phyloP scores from a whole-genome alignment of 2,329 filamentous ascomycete genomes.

The Waltergamsia citrina region DNA sequence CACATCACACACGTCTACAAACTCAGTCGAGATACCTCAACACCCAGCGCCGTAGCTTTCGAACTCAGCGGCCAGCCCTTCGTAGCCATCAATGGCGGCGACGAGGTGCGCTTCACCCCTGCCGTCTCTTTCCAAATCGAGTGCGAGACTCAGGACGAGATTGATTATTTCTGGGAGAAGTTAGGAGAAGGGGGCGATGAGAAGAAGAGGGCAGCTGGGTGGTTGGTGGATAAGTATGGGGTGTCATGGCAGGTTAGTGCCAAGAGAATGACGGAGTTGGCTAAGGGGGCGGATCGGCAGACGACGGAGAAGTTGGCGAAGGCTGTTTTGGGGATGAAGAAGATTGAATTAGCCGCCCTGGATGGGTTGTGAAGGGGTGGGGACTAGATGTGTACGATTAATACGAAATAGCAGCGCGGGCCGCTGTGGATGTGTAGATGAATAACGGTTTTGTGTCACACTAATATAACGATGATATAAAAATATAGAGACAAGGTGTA shows the following conservation, averaged over 20 bases:
- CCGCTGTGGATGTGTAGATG: neutral
- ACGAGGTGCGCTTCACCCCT: slow-evolving; percentile 25
- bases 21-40: slow-evolving; percentile 13
- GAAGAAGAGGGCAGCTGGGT: slow-evolving; percentile 28
- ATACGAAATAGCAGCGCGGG: neutral
- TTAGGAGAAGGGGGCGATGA: slow-evolving; percentile 28
- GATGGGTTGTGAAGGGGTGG: slow-evolving; percentile 8
- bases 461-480: no score
- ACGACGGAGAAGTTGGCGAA: slow-evolving; percentile 17
- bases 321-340: slow-evolving; percentile 32
- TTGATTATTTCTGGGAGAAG: slow-evolving; percentile 36
- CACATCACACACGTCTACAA: slow-evolving; percentile 22
- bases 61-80: slow-evolving; percentile 27
- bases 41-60: slow-evolving; percentile 25
- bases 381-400: neutral
- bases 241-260: slow-evolving; percentile 37
- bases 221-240: slow-evolving; percentile 35
- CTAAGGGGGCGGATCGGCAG: slow-evolving; percentile 22
- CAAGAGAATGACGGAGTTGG: slow-evolving; percentile 20
- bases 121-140: slow-evolving; percentile 33
- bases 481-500: no score
- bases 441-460: no score
- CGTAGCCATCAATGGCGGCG: slow-evolving; percentile 32
- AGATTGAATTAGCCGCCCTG: slow-evolving; percentile 28
- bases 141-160: slow-evolving; percentile 33